These are phyloP conservation scores for Aureobasidium subglaciale DNA, from an alignment of 2,329 filamentous ascomycete genomes.

Conservation along the genomic window DNA sequence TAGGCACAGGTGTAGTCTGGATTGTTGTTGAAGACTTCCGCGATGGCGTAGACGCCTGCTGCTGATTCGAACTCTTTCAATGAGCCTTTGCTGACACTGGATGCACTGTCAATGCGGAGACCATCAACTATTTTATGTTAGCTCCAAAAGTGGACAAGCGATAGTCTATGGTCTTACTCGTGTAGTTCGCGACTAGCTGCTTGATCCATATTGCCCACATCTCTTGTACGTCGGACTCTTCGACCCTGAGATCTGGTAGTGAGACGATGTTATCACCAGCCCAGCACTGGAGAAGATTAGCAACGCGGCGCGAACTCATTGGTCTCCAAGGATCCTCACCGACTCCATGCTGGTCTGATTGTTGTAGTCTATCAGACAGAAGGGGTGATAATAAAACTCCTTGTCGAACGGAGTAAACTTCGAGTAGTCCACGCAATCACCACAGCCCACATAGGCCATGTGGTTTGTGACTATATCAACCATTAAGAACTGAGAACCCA, in stretches of 20 bases:
- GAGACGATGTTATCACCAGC: constrained; percentile 44
- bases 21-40: constrained; percentile 38
- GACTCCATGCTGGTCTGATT: constrained; percentile 33
- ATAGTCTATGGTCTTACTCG: constrained; percentile 27
- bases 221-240: constrained; percentile 39
- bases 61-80: constrained; percentile 30
- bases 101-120: constrained; percentile 42
- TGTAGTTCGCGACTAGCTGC: constrained; percentile 51
- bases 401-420: constrained; percentile 35
- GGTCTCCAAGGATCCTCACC: neutral
- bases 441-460: constrained; percentile 29
- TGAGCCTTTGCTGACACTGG: constrained; percentile 36
- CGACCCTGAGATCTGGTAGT: constrained; percentile 56
- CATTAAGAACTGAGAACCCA: constrained; percentile 28
- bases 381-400: constrained; percentile 41
- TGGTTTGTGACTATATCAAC: constrained; percentile 33
- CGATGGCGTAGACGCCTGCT: constrained; percentile 33
- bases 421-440: constrained; percentile 26
- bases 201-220: constrained; percentile 53
- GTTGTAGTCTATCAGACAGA: constrained; percentile 51
- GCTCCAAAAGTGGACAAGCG: neutral
- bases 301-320: too few species aligned
- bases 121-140: constrained; percentile 37
- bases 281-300: constrained; percentile 14
- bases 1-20: constrained; percentile 32